phyloP scores from a whole-genome alignment of 2,329 filamentous ascomycete species.

The Westerdykella ornata region DNA sequence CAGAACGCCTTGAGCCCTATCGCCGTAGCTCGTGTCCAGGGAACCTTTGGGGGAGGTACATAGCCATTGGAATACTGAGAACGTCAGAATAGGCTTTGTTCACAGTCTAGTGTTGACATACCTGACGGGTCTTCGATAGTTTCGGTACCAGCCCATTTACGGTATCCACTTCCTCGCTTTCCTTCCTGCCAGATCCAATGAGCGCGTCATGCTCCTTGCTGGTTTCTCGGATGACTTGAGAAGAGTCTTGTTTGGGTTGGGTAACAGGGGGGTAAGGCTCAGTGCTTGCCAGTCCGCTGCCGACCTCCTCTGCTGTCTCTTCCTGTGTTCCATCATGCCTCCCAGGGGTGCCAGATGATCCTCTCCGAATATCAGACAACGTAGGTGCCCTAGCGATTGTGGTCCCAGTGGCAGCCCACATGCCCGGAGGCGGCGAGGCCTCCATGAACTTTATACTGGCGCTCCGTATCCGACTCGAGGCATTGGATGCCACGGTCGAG shows the following conservation, averaged over 20 bases:
- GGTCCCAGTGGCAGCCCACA: slow-evolving; percentile 42
- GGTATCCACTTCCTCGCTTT: not conserved
- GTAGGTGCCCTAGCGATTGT: slow-evolving; percentile 40
- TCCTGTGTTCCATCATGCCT: slow-evolving; percentile 29
- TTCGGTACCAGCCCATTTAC: too few species aligned
- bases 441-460: slow-evolving; percentile 37
- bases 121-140: too few species aligned
- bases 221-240: not conserved
- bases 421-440: slow-evolving; percentile 35
- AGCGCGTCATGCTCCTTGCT: not conserved
- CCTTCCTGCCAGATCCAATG: not conserved
- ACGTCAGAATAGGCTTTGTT: not conserved
- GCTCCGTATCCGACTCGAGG: slow-evolving; percentile 24
- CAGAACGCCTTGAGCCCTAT: slow-evolving; percentile 58
- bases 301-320: slow-evolving; percentile 13
- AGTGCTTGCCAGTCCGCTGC: slow-evolving; percentile 2
- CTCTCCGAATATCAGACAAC: slow-evolving; percentile 38
- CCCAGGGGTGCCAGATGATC: slow-evolving; percentile 30
- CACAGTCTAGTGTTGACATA: too few species aligned
- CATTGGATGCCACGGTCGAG: slow-evolving; percentile 28
- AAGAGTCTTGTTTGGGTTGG: slow-evolving; percentile 6
- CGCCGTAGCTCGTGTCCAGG: slow-evolving; percentile 53
- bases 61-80: slow-evolving; percentile 37
- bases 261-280: slow-evolving; percentile 28
- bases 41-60: slow-evolving; percentile 40